These are phyloP conservation scores for Phytophthora rubi DNA, from an alignment of 352 stramenopile species.

Conservation along the genomic window DNA sequence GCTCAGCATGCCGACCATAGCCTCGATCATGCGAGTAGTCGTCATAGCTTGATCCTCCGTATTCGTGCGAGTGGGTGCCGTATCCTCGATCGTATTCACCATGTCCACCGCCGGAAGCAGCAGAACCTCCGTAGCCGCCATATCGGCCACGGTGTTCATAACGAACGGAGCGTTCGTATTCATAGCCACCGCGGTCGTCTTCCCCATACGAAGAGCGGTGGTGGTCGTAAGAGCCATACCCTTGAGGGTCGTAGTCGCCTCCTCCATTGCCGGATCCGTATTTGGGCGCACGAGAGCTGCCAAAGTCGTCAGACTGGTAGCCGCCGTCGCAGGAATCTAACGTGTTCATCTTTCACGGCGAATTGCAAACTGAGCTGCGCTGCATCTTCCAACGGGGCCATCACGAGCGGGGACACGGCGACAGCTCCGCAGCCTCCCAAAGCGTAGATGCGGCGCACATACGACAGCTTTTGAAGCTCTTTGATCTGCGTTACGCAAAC, in stretches of 20 bases:
- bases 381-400: not conserved
- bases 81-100: not conserved
- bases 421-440: conserved; percentile 65
- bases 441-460: conserved; percentile 93
- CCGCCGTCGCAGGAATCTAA: not conserved
- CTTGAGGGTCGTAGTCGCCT: not conserved
- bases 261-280: not conserved
- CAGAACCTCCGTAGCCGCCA: not conserved
- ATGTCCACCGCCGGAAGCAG: not conserved
- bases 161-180: not conserved
- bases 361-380: not conserved
- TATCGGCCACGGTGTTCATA: not conserved
- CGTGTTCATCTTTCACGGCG: not conserved
- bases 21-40: not conserved
- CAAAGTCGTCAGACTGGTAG: not conserved
- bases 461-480: conserved; percentile 89
- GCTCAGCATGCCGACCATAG: not conserved
- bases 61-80: not conserved
- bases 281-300: not conserved
- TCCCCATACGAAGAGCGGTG: not conserved
- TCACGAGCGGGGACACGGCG: not conserved
- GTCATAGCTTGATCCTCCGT: not conserved
- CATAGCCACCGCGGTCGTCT: not conserved
- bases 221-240: not conserved
- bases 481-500: conserved; percentile 48